These are phyloP conservation scores for Tylopilus plumbeoviolaceoides DNA, from an alignment of 768 basidiomycete species.

Conservation along the genomic window DNA sequence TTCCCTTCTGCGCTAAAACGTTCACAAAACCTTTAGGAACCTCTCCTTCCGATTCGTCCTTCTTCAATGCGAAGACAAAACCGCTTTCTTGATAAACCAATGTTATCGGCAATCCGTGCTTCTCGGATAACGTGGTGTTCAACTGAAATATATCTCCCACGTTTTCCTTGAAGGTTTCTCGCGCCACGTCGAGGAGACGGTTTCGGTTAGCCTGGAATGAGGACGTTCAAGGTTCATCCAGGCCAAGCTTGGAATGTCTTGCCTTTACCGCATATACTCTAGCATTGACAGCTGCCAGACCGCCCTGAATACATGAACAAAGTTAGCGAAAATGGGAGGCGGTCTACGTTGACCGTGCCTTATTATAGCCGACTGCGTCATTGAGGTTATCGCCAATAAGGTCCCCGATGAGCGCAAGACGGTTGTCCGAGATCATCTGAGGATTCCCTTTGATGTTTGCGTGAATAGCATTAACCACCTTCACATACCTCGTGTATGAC, in stretches of 20 bases:
- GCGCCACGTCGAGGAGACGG: conserved; percentile 86
- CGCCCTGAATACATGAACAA: conserved; percentile 42
- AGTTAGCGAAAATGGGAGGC: background rate
- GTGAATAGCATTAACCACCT: background rate
- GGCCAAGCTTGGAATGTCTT: background rate
- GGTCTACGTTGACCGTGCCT: conserved; percentile 38
- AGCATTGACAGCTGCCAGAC: conserved; percentile 69
- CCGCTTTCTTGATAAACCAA: conserved; percentile 70
- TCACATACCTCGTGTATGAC: conserved; percentile 55
- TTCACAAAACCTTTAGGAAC: conserved; percentile 74
- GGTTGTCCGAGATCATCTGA: conserved; percentile 73
- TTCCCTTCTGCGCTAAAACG: conserved; percentile 58
- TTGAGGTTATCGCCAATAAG: conserved; percentile 65
- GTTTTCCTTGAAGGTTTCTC: conserved; percentile 94
- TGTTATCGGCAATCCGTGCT: conserved; percentile 60
- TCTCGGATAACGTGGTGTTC: conserved; percentile 52
- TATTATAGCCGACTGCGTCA: conserved; percentile 58
- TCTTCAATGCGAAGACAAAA: conserved; percentile 71
- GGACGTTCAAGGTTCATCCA: background rate
- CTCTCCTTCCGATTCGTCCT: conserved; percentile 44
- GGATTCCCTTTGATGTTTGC: background rate
- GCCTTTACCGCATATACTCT: conserved; percentile 88
- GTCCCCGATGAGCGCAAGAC: conserved; percentile 58
- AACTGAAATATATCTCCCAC: conserved; percentile 81
- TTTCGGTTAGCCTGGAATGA: conserved; percentile 63